Evolutionary conservation across 306 rosid genomes (phyloP), one percentile per base, ranked within the genome.

Genomic region (Quercus dentata): DNA sequence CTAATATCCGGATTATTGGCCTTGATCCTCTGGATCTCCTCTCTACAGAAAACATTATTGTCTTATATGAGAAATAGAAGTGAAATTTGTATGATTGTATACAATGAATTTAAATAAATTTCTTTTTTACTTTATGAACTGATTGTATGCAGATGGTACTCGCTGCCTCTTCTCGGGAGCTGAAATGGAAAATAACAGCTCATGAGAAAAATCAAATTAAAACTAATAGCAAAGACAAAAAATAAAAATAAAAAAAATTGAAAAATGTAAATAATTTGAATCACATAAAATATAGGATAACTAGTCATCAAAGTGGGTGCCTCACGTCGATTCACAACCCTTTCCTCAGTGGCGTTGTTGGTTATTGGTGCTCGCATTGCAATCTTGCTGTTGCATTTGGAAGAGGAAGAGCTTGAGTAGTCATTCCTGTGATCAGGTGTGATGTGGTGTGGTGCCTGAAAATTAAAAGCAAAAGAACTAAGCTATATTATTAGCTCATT

Each of bases 91-190:
- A 30, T 21, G 12, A 33, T 68, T 35, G 41, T 30, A 30, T 3
- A 23, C 6, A 59, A n/a, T 8, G 63, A 28, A 7, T 57, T 41
- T 8, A 41, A 41, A 41, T 41, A 41, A 41, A 41, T 73, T 73
- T 21, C n/a, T 54, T 78, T 52, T 33, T 89, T 94, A 96, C 99
- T 91, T 96, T 86, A 96, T 96, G 90, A 96, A 96, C 92, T 93
- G 99, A 78, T 96, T 96, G 79, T 96, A 96, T 74, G 99, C 99
- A 88, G 99, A 96, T 79, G 98, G 99, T 77, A 93, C 99, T 74
- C 98, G 94, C 89, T 96, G 99, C 93, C 97, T 91, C 97, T 96
- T 96, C 93, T 91, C 98, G 87, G 99, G 98, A 86, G 99, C 99
- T 96, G 98, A 82, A 86, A 88, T 72, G 81, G 90, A 88, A 86